A percentile compares a stretch with the other conserved stretches of the same genome.
Conservation (phyloP, 805 yeast species). For the Wickerhamomyces kurtzmanii region DNA sequence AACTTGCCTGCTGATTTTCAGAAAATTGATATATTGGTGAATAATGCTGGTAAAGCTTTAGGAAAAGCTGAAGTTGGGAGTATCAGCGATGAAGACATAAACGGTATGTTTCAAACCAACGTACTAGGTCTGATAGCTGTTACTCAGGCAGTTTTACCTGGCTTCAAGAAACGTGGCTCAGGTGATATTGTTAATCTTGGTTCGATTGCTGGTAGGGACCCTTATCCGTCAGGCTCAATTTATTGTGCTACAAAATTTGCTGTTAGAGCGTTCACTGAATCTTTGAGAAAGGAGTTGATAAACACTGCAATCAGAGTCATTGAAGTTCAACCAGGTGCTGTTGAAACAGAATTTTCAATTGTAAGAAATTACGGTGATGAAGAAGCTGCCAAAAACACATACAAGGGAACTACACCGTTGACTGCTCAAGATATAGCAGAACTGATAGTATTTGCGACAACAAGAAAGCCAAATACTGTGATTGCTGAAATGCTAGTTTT, state of each 20-base stretch:
- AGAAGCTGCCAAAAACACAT: slow-evolving; percentile 39
- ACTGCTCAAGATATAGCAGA: slow-evolving; percentile 48
- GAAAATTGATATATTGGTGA: slow-evolving; percentile 49
- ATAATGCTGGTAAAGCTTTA: slow-evolving; percentile 46
- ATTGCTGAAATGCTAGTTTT: slow-evolving; percentile 68
- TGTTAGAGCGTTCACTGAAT: slow-evolving; percentile 44
- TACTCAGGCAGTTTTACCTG: slow-evolving; percentile 33
- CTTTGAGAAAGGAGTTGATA: slow-evolving; percentile 59
- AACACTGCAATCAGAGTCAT: slow-evolving; percentile 51
- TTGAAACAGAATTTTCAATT: slow-evolving; percentile 49
- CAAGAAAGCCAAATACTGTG: slow-evolving; percentile 45
- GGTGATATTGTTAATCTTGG: slow-evolving; percentile 59
- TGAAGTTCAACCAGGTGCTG: slow-evolving; percentile 53
- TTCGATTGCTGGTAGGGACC: slow-evolving; percentile 62
- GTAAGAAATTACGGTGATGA: slow-evolving; percentile 45
- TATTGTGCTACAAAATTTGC: slow-evolving; percentile 66
- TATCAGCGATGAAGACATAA: slow-evolving; percentile 26
- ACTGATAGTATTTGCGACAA: slow-evolving; percentile 38
- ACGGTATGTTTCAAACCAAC: slow-evolving; percentile 34
- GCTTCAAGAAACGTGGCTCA: slow-evolving; percentile 29
- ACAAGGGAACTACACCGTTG: slow-evolving; percentile 40
- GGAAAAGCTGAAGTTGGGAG: slow-evolving; percentile 34
- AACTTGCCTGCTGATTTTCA: slow-evolving; percentile 44
- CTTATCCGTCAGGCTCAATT: slow-evolving; percentile 64
- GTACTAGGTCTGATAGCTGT: slow-evolving; percentile 35